Conservation (phyloP, 2,329 filamentous ascomycete genomes). For the Metarhizium anisopliae region DNA sequence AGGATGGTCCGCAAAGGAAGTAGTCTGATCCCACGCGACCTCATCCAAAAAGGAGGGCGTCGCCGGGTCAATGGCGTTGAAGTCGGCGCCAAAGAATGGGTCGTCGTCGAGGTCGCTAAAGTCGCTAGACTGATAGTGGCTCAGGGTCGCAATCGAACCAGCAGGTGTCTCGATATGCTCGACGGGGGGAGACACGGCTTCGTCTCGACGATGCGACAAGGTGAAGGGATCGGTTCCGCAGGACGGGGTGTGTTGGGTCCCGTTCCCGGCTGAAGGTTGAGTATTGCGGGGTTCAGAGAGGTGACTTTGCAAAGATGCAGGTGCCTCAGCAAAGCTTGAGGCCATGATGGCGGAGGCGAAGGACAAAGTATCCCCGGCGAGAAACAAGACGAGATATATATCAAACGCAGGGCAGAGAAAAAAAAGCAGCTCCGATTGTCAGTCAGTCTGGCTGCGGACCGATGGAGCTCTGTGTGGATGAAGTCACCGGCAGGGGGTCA, state of each 20-base stretch:
- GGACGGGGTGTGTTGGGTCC: constrained; percentile 15
- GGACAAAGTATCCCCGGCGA: not conserved
- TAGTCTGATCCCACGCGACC: constrained; percentile 13
- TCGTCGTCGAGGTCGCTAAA: constrained; percentile 38
- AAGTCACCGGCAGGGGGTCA: constrained; percentile 22
- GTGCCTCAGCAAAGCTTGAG: constrained; percentile 33
- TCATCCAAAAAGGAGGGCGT: constrained; percentile 38
- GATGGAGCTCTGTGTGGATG: constrained; percentile 8
- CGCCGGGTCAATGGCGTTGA: constrained; percentile 30
- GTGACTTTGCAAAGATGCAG: constrained; percentile 29
- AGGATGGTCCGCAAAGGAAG: constrained; percentile 6
- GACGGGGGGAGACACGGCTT: constrained; percentile 19
- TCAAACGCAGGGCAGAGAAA: constrained; percentile 7
- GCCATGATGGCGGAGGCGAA: constrained; percentile 27
- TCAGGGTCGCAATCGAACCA: constrained; percentile 37
- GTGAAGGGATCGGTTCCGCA: constrained; percentile 29
- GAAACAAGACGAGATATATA: constrained; percentile 25
- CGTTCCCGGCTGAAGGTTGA: constrained; percentile 15
- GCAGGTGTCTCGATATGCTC: constrained; percentile 36
- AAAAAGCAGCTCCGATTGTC: not conserved
- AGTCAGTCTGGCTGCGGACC: constrained; percentile 3
- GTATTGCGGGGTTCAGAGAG: constrained; percentile 25
- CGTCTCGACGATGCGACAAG: constrained; percentile 29
- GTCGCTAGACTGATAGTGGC: constrained; percentile 41
- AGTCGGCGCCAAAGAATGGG: constrained; percentile 42